Conservation (phyloP, 345 rosid species). For the Brassica cretica region DNA sequence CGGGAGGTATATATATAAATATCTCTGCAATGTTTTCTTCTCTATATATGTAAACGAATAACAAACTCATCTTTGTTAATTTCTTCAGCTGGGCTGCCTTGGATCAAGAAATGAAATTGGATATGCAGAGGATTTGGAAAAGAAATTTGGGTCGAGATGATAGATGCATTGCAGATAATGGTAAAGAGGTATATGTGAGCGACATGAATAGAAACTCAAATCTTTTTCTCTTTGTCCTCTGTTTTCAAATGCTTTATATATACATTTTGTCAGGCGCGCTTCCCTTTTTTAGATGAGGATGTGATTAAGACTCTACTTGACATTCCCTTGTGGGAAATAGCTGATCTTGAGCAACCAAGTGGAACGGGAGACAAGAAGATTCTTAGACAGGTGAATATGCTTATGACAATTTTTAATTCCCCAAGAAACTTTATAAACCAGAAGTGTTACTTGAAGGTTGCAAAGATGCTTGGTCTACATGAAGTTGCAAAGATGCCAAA, state of each 20-base stretch:
- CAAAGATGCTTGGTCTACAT: slow-evolving; percentile 69
- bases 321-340: slow-evolving; percentile 84
- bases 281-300: slow-evolving; percentile 97
- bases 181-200: slow-evolving; percentile 64
- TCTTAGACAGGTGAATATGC: slow-evolving; percentile 69
- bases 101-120: slow-evolving; percentile 93
- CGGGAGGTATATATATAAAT: slow-evolving; percentile 53
- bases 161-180: slow-evolving; percentile 80
- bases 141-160: slow-evolving; percentile 97
- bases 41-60: background rate
- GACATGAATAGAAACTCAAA: background rate
- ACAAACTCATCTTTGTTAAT: background rate
- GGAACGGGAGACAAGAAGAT: slow-evolving; percentile 97
- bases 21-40: background rate
- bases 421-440: background rate
- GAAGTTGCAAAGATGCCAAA: slow-evolving; percentile 79
- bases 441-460: slow-evolving; percentile 54
- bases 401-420: no score
- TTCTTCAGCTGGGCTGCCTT: slow-evolving; percentile 62
- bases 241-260: background rate
- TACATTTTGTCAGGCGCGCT: slow-evolving; percentile 61
- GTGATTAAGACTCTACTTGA: slow-evolving; percentile 73
- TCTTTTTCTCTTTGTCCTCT: background rate
- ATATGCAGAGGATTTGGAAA: slow-evolving; percentile 98
- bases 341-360: slow-evolving; percentile 84